Conservation (phyloP, 108 stramenopile genomes). For the Stephanodiscus triporus region DNA sequence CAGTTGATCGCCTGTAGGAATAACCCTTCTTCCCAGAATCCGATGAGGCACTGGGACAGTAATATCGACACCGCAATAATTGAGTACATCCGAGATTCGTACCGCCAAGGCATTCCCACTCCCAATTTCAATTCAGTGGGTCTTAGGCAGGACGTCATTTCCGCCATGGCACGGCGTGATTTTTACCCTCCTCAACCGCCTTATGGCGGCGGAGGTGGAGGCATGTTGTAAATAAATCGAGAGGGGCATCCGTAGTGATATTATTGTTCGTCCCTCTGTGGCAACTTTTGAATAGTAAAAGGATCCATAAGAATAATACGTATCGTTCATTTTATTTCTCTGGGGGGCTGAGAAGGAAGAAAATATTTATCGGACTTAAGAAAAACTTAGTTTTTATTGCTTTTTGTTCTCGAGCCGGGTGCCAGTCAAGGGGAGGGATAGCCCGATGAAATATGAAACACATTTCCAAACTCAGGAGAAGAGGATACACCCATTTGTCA, state of each 20-base stretch:
- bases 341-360: too few species aligned
- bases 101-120: not conserved
- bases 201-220: too few species aligned
- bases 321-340: too few species aligned
- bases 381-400: too few species aligned
- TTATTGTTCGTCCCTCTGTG: too few species aligned
- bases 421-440: too few species aligned
- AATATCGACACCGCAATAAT: not conserved
- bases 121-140: conserved; percentile 1
- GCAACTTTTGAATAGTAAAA: too few species aligned
- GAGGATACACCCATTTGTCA: not conserved
- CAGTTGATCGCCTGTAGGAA: conserved; percentile 4
- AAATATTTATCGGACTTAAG: too few species aligned
- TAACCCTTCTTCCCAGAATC: not conserved
- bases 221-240: too few species aligned
- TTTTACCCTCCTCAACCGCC: not conserved
- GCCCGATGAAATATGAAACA: conserved; percentile 4
- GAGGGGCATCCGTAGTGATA: too few species aligned
- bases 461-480: not conserved
- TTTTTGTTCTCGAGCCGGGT: too few species aligned
- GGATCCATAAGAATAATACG: too few species aligned
- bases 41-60: not conserved
- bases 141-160: not conserved
- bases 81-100: not conserved
- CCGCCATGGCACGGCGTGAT: not conserved